Percentiles rank a stretch among this genome's conserved stretches.
phyloP scores from a whole-genome alignment of 768 basidiomycete species.

The Fistulinella prunicolor region DNA sequence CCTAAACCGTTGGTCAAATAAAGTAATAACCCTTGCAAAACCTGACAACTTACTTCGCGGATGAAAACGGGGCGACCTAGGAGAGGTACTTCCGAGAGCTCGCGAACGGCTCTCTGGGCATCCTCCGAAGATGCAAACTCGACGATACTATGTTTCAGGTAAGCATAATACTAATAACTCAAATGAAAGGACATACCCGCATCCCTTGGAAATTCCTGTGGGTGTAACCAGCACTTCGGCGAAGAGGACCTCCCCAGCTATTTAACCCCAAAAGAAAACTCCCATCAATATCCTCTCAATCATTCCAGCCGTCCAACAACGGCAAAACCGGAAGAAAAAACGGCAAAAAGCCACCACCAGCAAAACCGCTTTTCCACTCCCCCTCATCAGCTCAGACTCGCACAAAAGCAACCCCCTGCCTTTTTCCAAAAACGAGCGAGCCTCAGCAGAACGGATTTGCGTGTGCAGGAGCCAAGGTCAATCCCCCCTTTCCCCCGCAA shows the following conservation, averaged over 20 bases:
- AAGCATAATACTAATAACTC: conserved; percentile 1
- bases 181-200: conserved; percentile 70
- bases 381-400: conserved; percentile 38
- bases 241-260: conserved; percentile 99
- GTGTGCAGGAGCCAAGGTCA: conserved; percentile 27
- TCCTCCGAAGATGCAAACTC: conserved; percentile 92
- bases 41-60: conserved; percentile 64
- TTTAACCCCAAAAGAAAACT: conserved; percentile 85
- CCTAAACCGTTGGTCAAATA: conserved; percentile 45
- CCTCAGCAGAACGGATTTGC: conserved; percentile 35
- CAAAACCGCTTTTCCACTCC: conserved; percentile 30
- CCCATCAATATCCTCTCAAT: conserved; percentile 90
- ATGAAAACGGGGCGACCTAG: conserved; percentile 95
- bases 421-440: conserved; percentile 34
- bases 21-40: not conserved
- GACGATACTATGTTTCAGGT: conserved; percentile 68
- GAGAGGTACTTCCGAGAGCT: conserved; percentile 86
- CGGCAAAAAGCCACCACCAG: conserved; percentile 38
- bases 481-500: conserved; percentile 34
- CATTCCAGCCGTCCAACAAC: conserved; percentile 51
- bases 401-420: conserved; percentile 30
- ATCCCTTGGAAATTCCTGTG: conserved; percentile 96
- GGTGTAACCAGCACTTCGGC: conserved; percentile 98
- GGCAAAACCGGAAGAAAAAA: conserved; percentile 41
- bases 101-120: conserved; percentile 82